Base-by-base conservation (phyloP, 352 stramenopile genomes). In the Hyaloperonospora brassicae region DNA sequence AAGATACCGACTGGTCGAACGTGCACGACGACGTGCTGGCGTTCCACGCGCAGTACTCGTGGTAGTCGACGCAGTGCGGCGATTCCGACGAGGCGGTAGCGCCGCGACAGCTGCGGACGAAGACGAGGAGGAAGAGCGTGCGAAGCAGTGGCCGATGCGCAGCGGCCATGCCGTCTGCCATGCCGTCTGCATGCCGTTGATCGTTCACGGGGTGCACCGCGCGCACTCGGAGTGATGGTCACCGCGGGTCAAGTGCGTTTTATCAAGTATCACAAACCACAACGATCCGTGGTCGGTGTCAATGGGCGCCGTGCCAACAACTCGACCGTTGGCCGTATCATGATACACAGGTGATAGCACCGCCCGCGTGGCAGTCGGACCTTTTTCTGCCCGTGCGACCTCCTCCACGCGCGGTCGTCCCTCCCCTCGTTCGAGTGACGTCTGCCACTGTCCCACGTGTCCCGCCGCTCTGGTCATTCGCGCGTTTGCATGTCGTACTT, bases 401-500 rank as follows among this genome's bases (percentile, higher is more conserved):
- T n/a, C n/a, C n/a, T n/a, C n/a, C n/a, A 31, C 3, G 27, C 27
- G 27, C 27, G 27, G 27, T 31, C 27, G 27, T 31, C 27, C 27
- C 27, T 31, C 27, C 27, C 27, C 27, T 31, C 27, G 10, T 35
- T 48, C 22, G 34, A 68, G 47, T 65, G 57, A 64, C 57, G 4
- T 22, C 12, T 21, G n/a, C 36, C 14, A 13, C 0, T 47, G 22
- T 13, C 47, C 35, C 27, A 31, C 61, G 45, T 30, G 45, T 30
- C 9, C 47, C 39, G 1, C 14, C 22, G 2, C 13, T 23, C 14
- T 17, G 5, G 31, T 57, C 42, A 9, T 45, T 1, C 24, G 35
- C 21, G 9, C 22, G 39, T 14, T n/a, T 35, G 39, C 6, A 98
- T 98, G 93, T 95, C 86, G 62, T 99, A 99, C 74, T 84, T 99